Evolutionary conservation across 352 stramenopile genomes (phyloP).

Genomic region (Pythium volutum): DNA sequence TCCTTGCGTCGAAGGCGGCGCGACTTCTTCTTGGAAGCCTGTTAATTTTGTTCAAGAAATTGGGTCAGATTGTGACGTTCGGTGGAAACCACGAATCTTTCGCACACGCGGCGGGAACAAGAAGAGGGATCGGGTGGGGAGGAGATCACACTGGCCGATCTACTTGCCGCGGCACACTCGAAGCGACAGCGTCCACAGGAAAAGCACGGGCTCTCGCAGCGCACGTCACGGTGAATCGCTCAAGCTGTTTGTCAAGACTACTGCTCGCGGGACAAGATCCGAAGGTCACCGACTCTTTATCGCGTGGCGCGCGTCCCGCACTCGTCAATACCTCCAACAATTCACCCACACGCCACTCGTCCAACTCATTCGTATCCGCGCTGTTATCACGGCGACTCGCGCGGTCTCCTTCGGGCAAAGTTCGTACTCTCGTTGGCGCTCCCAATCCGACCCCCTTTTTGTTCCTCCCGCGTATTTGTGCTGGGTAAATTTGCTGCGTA

Average conservation of each 20-base stretch:
- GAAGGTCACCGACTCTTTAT: not conserved
- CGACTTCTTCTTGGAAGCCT: conserved; percentile 98
- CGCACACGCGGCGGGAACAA: not conserved
- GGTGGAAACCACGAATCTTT: not conserved
- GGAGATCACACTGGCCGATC: not conserved
- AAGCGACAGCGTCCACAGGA: too few species aligned
- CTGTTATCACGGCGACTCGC: too few species aligned
- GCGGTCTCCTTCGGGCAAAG: too few species aligned
- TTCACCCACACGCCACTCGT: too few species aligned
- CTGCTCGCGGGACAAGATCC: not conserved
- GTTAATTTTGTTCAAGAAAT: conserved; percentile 33
- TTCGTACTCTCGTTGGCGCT: too few species aligned
- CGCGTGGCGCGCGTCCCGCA: not conserved
- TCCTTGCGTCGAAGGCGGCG: conserved; percentile 93
- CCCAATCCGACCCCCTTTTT: not conserved
- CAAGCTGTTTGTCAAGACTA: too few species aligned
- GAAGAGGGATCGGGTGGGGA: not conserved
- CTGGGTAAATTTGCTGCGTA: conserved; percentile 33
- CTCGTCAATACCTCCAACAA: not conserved
- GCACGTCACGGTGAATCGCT: not conserved
- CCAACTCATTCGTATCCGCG: too few species aligned
- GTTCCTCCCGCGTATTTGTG: not conserved
- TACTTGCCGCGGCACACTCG: not conserved
- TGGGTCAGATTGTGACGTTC: not conserved
- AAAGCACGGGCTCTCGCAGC: not conserved